Base-by-base conservation (phyloP, 345 rosid species). In the Aquilaria malaccensis region DNA sequence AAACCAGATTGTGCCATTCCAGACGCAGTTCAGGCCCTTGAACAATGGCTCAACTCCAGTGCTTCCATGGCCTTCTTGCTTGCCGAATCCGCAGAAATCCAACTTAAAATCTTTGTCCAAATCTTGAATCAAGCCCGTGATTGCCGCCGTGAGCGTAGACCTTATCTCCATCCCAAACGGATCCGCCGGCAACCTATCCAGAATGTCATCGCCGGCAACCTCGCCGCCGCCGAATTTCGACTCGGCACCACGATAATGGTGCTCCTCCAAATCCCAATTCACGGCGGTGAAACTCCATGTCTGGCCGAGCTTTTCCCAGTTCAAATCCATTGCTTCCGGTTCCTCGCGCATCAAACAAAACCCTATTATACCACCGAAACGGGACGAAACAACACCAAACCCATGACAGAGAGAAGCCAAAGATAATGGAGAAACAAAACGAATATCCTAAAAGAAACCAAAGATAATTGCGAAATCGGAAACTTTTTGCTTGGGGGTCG, bases 141-240 rank as follows among this genome's bases (percentile, higher is more conserved):
- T 32, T 30, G 68, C 68, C 6, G 69, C 69, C 50, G 67, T 57
- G 6, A 65, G 58, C 13, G 62, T 65, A 33, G 68, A 65, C 56
- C 56, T 65, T 10, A 65, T 57, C 52, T 57, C 69, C 69, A 65
- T 65, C 30, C 57, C 69, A 57, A 65, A 57, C 13, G 69, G 69
- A 65, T 57, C 69, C 29, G 47, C 62, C 13, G 69, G 69, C 62
- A 65, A 58, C 50, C 61, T 57, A 41, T 57, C 69, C 10, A 58
- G 11, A 41, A 64, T 64, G 50, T 64, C 61, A 51, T 57, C 73
- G 30, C 52, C 63, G 56, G 37, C 52, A 63, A 45, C 58, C 55
- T 29, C 43, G 62, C 55, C 64, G 30, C 50, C 71, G 62, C 55
- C 64, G 14, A 50, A 68, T 48, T 56, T 58, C 4, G 55, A 58